Conservation (phyloP, 106 monocot species). For the Apostasia ramifera region DNA sequence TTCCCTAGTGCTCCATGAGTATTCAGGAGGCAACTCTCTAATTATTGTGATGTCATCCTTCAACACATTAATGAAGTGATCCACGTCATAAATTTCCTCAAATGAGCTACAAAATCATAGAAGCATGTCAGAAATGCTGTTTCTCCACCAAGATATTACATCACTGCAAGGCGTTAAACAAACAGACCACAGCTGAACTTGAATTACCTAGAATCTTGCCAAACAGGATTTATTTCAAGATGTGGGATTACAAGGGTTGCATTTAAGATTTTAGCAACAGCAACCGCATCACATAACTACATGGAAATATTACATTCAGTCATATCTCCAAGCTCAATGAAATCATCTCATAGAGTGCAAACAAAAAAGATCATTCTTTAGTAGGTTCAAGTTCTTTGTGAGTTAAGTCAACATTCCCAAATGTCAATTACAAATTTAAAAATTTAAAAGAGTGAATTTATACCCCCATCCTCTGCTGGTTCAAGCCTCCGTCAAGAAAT, state of each 20-base stretch:
- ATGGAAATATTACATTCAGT: conserved; percentile 3
- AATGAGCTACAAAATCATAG: conserved; percentile 51
- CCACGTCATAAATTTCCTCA: conserved; percentile 71
- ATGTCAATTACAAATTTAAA: not conserved
- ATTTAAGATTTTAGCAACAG: conserved; percentile 78
- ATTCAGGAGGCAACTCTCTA: conserved; percentile 59
- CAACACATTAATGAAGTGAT: conserved; percentile 63
- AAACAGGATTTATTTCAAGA: conserved; percentile 84
- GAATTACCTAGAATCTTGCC: conserved; percentile 76
- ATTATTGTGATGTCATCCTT: conserved; percentile 67
- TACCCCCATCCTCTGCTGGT: conserved; percentile 96
- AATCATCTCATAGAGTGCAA: too few relatives aligned
- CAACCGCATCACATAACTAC: conserved; percentile 88
- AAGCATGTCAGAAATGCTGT: not conserved
- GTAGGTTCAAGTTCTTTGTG: not conserved
- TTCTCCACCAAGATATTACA: not conserved
- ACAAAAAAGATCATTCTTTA: not conserved
- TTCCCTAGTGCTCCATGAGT: conserved; percentile 88
- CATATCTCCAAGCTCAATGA: not conserved
- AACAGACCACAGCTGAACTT: not conserved
- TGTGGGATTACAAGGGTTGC: conserved; percentile 78
- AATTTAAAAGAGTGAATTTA: conserved; percentile 4
- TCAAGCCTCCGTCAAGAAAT: conserved; percentile 88
- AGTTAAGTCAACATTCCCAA: not conserved
- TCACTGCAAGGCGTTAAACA: not conserved